phyloP scores from a whole-genome alignment of 2,329 filamentous ascomycete genomes.

The Talaromyces atroroseus region DNA sequence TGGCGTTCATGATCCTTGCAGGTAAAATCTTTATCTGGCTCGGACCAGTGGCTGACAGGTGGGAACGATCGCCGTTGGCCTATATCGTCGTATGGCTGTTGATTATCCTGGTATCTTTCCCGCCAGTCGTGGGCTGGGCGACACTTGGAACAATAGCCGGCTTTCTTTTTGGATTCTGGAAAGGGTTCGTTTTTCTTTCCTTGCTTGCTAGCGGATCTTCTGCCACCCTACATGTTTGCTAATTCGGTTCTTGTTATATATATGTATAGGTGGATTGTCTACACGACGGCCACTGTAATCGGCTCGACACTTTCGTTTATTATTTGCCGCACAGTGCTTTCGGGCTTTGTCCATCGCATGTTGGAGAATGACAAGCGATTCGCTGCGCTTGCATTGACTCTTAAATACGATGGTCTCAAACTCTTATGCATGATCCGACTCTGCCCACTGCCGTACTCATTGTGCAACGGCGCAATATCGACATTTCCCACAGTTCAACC shows the following conservation, averaged over 20 bases:
- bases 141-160: slow-evolving; percentile 65
- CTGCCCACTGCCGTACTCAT: slow-evolving; percentile 85
- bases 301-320: slow-evolving; percentile 78
- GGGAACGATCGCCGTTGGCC: slow-evolving; percentile 67
- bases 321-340: slow-evolving; percentile 71
- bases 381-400: slow-evolving; percentile 76
- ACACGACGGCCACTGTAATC: slow-evolving; percentile 68
- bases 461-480: slow-evolving; percentile 89
- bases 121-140: slow-evolving; percentile 82
- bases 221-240: slow-evolving; percentile 14
- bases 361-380: slow-evolving; percentile 82
- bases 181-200: slow-evolving; percentile 52
- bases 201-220: not conserved
- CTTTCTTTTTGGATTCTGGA: slow-evolving; percentile 66
- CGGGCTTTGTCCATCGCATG: slow-evolving; percentile 70
- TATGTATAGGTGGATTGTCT: slow-evolving; percentile 84
- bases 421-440: slow-evolving; percentile 87
- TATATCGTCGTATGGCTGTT: slow-evolving; percentile 70
- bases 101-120: slow-evolving; percentile 73
- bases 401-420: slow-evolving; percentile 84
- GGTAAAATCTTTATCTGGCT: slow-evolving; percentile 73
- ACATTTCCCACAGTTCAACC: slow-evolving; percentile 86
- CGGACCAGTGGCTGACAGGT: slow-evolving; percentile 66
- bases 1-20: slow-evolving; percentile 72
- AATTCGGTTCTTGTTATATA: slow-evolving; percentile 22